Base-by-base conservation (phyloP, 352 stramenopile species). In the Phytophthora litchii region DNA sequence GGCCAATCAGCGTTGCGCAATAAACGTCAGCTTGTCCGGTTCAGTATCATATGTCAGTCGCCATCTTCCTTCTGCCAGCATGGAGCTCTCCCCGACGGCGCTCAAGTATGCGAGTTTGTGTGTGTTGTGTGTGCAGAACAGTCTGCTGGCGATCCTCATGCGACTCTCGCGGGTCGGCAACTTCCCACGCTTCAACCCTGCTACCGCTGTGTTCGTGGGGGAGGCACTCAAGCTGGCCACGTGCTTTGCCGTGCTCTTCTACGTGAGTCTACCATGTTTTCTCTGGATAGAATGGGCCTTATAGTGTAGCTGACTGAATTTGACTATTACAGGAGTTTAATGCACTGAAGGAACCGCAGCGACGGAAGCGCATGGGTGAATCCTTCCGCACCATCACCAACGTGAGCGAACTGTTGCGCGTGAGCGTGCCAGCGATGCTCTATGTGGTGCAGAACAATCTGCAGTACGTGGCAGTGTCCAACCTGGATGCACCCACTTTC, bases 361-460 rank as follows among this genome's bases (percentile, higher is more conserved):
- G 68, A 45, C 44, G 53, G 9, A 68, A 70, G 52, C 59, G 64
- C 6, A 65, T 70, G 41, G 19, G 37, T 12, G 59, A 72, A 20
- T 61, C 62, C 14, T 56, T 74, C 42, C 62, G 58, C 19, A 68
- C 71, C 16, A 88, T 93, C 54, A 83, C 88, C n/a, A 81, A 88
- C 48, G 45, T 47, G 25, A 56, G 64, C 14, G 83, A 93, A 52
- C 56, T 93, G 60, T 68, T 91, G 51, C 81, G 83, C 40, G 71
- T 93, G 64, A 89, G 80, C 65, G 73, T 93, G 8, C 83, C 83
- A 12, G 83, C 83, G 35, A 60, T 90, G 61, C 75, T 94, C 13
- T 94, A 94, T 55, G 80, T 92, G 14, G 69, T 92, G 35, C 86
- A 92, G 57, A 94, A 94, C 77, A 94, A 92, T 46, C 58, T 94